Evolutionary conservation across 257 asterid genomes (phyloP), one percentile per base, ranked within the genome.

Genomic region (Anisodus acutangulus): DNA sequence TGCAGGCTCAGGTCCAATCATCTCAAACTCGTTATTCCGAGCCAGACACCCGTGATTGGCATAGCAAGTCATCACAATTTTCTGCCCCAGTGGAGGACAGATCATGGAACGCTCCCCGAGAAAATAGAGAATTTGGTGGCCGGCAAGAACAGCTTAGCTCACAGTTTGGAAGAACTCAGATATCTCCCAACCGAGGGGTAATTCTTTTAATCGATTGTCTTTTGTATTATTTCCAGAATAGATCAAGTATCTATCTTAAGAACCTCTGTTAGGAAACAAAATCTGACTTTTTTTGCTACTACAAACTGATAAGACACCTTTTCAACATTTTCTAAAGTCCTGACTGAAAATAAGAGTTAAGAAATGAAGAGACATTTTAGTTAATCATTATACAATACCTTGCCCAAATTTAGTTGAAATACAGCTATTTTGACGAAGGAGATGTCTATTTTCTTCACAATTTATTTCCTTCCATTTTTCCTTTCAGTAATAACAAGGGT

Each of bases 11-110:
- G 66, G 83, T 31, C 83, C 95, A 87, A 85, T 68, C 87, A 85
- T 68, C 87, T 64, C 93, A 80, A 81, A 80, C 66, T 83, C 94
- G 94, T 82, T 93, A 90, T 66, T 76, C 98, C 84, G 97, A 93
- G 78, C 90, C 89, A 3, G 91, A 92, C 85, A 86, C 67, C 69
- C 95, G 93, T 51, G 95, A 90, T 37, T 92, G 95, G 95, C 92
- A 90, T 58, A 87, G 86, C 84, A 89, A 88, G 53, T 53, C 95
- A 66, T 82, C 90, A 13, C 92, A 88, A 81, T 78, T 83, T 84
- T n/a, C 90, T 86, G 81, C 83, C 55, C 43, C 90, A 9, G n/a
- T 82, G 6, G 92, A 91, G 43, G 93, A 90, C 79, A 89, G 89
- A 83, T 86, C 90, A 78, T 84, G 85, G 91, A 86, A 84, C 78